phyloP scores from a whole-genome alignment of 805 yeast species.

The Ogataea sp. region DNA sequence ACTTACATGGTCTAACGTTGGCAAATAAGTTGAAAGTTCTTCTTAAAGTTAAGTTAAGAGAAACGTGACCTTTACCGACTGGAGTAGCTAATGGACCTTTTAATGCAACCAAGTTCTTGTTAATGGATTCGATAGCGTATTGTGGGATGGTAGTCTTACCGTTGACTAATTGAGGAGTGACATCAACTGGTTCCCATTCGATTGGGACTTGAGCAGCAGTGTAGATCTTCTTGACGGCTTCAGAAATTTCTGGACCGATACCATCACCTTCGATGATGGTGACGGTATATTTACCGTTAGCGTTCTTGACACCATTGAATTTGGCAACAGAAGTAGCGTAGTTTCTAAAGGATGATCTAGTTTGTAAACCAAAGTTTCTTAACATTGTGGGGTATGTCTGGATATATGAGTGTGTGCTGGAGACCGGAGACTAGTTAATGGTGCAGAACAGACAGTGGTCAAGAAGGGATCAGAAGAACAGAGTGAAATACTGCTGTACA shows the following conservation, averaged over 20 bases:
- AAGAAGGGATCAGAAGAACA: too few species aligned
- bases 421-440: too few species aligned
- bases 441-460: too few species aligned
- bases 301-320: slow-evolving; percentile 54
- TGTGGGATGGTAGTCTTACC: slow-evolving; percentile 92
- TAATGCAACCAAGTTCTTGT: slow-evolving; percentile 87
- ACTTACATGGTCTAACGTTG: slow-evolving; percentile 94
- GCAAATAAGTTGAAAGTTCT: slow-evolving; percentile 95
- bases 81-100: slow-evolving; percentile 99
- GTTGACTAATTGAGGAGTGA: slow-evolving; percentile 83
- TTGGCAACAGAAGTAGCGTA: slow-evolving; percentile 47
- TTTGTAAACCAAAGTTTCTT: neutral
- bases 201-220: slow-evolving; percentile 93
- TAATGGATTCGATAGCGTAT: slow-evolving; percentile 86
- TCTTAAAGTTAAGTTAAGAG: slow-evolving; percentile 94
- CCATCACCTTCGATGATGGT: slow-evolving; percentile 99
- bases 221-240: slow-evolving; percentile 88
- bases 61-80: slow-evolving; percentile 97
- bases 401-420: neutral
- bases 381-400: neutral
- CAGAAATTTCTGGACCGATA: slow-evolving; percentile 92
- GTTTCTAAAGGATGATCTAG: slow-evolving; percentile 13
- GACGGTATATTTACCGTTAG: slow-evolving; percentile 84
- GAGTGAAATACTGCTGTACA: too few species aligned
- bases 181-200: slow-evolving; percentile 96